Evolutionary conservation across 331 rosid genomes (phyloP).

Genomic region (Spiraea crenata): DNA sequence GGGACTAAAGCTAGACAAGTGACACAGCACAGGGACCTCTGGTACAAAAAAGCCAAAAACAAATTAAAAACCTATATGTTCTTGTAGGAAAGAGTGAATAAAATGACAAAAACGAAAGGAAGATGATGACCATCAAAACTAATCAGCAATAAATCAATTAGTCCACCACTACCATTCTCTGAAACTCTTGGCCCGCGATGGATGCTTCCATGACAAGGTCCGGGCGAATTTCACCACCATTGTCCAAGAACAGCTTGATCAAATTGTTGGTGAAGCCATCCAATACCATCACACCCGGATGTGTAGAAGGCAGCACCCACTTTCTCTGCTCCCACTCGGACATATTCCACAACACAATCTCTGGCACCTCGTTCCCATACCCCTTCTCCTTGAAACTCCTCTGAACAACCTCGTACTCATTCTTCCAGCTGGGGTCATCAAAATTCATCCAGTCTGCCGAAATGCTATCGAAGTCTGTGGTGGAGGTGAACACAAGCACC

Average conservation of each 20-base stretch:
- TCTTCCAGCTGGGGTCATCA: no score
- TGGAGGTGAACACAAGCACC: constrained; percentile 53
- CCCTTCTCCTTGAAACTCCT: constrained; percentile 50
- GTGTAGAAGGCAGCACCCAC: background rate
- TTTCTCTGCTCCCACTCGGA: background rate
- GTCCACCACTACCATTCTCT: constrained; percentile 47
- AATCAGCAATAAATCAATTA: no score
- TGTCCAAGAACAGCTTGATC: constrained; percentile 42
- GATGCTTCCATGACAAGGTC: constrained; percentile 44
- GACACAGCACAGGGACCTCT: no score
- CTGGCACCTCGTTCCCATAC: constrained; percentile 50
- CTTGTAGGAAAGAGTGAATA: no score
- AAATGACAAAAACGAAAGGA: no score
- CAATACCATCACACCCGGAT: constrained; percentile 51
- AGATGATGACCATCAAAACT: no score
- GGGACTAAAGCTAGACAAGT: no score
- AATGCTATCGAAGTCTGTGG: no score
- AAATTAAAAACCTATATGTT: no score
- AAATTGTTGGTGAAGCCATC: constrained; percentile 58
- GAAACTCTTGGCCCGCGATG: constrained; percentile 43
- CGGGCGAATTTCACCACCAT: constrained; percentile 33
- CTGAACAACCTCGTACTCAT: constrained; percentile 45
- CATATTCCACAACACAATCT: constrained; percentile 55
- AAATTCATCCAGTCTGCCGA: no score
- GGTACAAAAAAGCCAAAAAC: no score